Conservation (phyloP, 73 alveolate species). For the Symbiodinium pilosum region DNA sequence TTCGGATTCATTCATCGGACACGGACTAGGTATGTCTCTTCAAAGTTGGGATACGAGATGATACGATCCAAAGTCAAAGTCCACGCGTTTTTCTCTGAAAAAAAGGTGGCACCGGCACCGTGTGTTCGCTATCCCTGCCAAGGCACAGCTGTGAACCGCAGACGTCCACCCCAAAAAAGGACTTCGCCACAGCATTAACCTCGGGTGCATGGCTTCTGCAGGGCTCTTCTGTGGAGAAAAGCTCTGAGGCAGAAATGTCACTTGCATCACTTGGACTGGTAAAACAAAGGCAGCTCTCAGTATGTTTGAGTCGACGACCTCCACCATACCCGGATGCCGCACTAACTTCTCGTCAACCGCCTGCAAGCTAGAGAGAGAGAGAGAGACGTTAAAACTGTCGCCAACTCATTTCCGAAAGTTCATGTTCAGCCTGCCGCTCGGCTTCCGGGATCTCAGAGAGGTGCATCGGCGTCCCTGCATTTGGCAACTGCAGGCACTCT, state of each 20-base stretch:
- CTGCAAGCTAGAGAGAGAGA: neutral
- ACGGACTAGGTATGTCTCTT: too few species aligned
- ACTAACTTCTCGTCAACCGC: slow-evolving; percentile 26
- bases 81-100: too few species aligned
- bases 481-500: neutral
- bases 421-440: slow-evolving; percentile 11
- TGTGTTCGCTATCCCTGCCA: neutral
- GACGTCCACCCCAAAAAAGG: slow-evolving; percentile 9
- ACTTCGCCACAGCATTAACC: neutral
- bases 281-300: too few species aligned
- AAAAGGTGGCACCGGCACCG: too few species aligned
- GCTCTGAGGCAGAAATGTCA: too few species aligned
- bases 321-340: neutral
- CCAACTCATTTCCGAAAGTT: neutral
- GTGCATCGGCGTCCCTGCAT: slow-evolving; percentile 81
- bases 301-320: neutral
- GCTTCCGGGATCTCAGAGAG: slow-evolving; percentile 31
- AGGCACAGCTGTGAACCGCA: neutral
- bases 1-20: too few species aligned
- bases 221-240: neutral
- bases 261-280: too few species aligned
- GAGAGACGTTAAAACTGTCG: too few species aligned
- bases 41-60: too few species aligned
- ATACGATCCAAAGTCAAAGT: too few species aligned
- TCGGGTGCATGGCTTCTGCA: neutral